phyloP scores from a whole-genome alignment of 805 yeast species.

The Komagataella populi region DNA sequence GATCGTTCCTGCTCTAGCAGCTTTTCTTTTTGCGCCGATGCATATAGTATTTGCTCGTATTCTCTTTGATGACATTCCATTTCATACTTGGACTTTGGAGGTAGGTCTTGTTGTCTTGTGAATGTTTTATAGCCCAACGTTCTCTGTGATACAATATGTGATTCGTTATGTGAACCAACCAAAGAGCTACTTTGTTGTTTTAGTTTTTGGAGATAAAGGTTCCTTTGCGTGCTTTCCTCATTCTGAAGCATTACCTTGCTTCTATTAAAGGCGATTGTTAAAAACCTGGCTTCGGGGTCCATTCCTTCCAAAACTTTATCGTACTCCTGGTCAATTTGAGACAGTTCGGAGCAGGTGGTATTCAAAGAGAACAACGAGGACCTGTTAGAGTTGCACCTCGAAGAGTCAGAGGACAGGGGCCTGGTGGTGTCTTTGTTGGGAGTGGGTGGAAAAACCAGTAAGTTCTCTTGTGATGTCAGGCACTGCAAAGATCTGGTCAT shows the following conservation, averaged over 20 bases:
- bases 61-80: constrained; percentile 38
- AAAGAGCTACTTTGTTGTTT: background rate
- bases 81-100: constrained; percentile 48
- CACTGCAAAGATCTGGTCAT: constrained; percentile 38
- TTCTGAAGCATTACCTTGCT: background rate
- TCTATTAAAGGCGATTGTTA: background rate
- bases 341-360: background rate
- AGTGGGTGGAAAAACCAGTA: constrained; percentile 7
- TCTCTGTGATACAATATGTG: background rate
- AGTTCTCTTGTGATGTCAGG: constrained; percentile 21
- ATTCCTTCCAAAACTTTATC: background rate
- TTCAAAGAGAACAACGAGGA: background rate
- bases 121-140: background rate
- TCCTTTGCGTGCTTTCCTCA: background rate
- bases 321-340: background rate
- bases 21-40: constrained; percentile 26
- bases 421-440: constrained; percentile 1
- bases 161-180: background rate
- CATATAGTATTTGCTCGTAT: constrained; percentile 28
- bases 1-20: constrained; percentile 17
- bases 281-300: background rate
- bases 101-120: constrained; percentile 53
- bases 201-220: background rate
- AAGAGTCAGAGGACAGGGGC: background rate
- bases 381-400: background rate